Evolutionary conservation across 331 rosid species (phyloP).

Genomic region (Acacia concinna): DNA sequence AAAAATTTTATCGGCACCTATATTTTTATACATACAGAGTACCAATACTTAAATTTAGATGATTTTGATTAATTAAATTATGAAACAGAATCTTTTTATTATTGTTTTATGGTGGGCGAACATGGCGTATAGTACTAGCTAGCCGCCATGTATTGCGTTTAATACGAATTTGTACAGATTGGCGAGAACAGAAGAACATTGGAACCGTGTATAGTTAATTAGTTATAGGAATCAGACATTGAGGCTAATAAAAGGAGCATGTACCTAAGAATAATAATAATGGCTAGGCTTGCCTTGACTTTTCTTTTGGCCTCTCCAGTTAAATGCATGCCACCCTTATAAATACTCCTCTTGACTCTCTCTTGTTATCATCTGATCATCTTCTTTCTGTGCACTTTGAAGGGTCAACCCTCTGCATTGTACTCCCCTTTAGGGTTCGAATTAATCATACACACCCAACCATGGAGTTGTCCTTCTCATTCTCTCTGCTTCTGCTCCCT

Average conservation of each 20-base stretch:
- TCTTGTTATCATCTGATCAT: background rate
- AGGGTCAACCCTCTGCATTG: too few species aligned
- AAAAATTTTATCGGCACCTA: too few species aligned
- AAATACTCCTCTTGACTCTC: background rate
- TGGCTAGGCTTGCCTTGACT: conserved; percentile 17
- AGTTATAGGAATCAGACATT: background rate
- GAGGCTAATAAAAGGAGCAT: background rate
- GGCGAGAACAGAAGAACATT: background rate
- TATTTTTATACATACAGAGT: too few species aligned
- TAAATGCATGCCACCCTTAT: conserved; percentile 23
- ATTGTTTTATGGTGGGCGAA: background rate
- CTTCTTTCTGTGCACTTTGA: background rate
- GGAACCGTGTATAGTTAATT: background rate
- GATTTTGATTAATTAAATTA: too few species aligned
- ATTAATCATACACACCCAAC: background rate
- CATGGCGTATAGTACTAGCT: background rate
- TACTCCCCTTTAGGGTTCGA: background rate
- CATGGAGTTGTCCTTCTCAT: conserved; percentile 36
- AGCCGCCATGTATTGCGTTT: background rate
- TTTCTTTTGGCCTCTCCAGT: conserved; percentile 49
- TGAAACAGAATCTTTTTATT: too few species aligned
- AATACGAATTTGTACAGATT: background rate
- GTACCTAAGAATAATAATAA: too few species aligned
- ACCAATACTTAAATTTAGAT: background rate
- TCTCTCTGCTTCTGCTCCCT: conserved; percentile 32